A percentile compares a stretch with the other conserved stretches of the same genome.
Conservation (phyloP, 1,284 basidiomycete species). For the Anthracocystis walkeri region DNA sequence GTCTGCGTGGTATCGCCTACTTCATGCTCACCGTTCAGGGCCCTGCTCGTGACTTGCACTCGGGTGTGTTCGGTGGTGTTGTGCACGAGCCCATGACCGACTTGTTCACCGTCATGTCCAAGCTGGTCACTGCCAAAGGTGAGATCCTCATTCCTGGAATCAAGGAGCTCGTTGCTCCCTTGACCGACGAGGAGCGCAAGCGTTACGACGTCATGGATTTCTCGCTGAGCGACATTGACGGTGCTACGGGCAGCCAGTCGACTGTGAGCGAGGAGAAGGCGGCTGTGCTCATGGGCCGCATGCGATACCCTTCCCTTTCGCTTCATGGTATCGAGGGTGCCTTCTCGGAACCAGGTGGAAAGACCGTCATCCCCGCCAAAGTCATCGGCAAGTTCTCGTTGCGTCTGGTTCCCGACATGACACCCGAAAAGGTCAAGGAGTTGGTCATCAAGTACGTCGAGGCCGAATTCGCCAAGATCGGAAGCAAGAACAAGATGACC, state of each 20-base stretch:
- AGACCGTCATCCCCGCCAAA: slow-evolving; percentile 94
- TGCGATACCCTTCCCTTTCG: slow-evolving; percentile 82
- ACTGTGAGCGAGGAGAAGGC: slow-evolving; percentile 85
- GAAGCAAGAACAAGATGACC: slow-evolving; percentile 67
- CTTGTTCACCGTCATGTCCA: slow-evolving; percentile 74
- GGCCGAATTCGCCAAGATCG: slow-evolving; percentile 63
- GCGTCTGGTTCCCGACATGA: slow-evolving; percentile 85
- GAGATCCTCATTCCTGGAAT: slow-evolving; percentile 91
- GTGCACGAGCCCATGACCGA: slow-evolving; percentile 76
- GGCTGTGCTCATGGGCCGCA: slow-evolving; percentile 85
- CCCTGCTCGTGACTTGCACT: slow-evolving; percentile 90
- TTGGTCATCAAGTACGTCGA: slow-evolving; percentile 64
- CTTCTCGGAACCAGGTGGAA: slow-evolving; percentile 77
- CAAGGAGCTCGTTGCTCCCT: slow-evolving; percentile 83
- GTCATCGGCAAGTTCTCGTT: slow-evolving; percentile 76
- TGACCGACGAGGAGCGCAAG: slow-evolving; percentile 82
- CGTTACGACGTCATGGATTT: slow-evolving; percentile 71
- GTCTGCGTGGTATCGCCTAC: slow-evolving; percentile 84
- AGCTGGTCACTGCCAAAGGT: slow-evolving; percentile 84
- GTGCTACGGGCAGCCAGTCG: slow-evolving; percentile 81
- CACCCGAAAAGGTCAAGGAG: slow-evolving; percentile 71
- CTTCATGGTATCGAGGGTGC: slow-evolving; percentile 98
- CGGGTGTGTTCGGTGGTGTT: slow-evolving; percentile 73
- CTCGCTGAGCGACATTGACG: slow-evolving; percentile 78
- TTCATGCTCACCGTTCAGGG: slow-evolving; percentile 87